A percentile compares a stretch with the other conserved stretches of the same genome.
phyloP scores from a whole-genome alignment of 257 asterid genomes.

The Ilex asprella region DNA sequence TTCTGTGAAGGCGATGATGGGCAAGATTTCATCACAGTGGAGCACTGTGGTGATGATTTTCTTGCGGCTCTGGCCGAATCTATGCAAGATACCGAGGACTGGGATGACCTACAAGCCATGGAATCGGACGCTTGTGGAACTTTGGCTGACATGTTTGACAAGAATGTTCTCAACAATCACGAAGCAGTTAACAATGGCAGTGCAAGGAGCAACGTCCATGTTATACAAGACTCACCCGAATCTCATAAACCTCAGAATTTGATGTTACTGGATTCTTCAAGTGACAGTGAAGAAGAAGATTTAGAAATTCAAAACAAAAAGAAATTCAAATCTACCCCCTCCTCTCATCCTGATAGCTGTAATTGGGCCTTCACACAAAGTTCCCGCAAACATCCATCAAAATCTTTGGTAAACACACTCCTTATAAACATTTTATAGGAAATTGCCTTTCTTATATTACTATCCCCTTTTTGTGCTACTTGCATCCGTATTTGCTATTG shows the following conservation, averaged over 20 bases:
- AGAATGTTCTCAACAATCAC: slow-evolving; percentile 31
- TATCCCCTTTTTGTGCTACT: neutral
- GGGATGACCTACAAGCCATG: slow-evolving; percentile 87
- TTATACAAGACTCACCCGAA: slow-evolving; percentile 54
- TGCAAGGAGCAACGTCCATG: slow-evolving; percentile 28
- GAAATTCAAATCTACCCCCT: slow-evolving; percentile 21
- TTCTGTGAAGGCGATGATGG: slow-evolving; percentile 78
- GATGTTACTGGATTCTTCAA: slow-evolving; percentile 53
- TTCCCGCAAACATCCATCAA: slow-evolving; percentile 28
- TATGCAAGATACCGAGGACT: slow-evolving; percentile 72
- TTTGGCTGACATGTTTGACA: slow-evolving; percentile 56
- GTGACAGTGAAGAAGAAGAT: slow-evolving; percentile 44
- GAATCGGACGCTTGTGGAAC: slow-evolving; percentile 87
- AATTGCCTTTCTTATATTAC: neutral
- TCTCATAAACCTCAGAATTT: slow-evolving; percentile 26
- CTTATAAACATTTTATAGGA: neutral
- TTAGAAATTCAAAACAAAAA: slow-evolving; percentile 18
- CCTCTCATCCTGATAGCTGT: slow-evolving; percentile 18
- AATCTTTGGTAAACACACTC: slow-evolving; percentile 32
- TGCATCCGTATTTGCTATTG: neutral
- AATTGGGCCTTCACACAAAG: slow-evolving; percentile 26
- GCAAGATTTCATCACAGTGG: slow-evolving; percentile 71
- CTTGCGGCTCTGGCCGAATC: slow-evolving; percentile 84
- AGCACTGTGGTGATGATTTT: slow-evolving; percentile 85
- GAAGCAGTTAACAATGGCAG: slow-evolving; percentile 21